Conservation (phyloP, 2,329 filamentous ascomycete genomes). For the Fusarium equiseti region DNA sequence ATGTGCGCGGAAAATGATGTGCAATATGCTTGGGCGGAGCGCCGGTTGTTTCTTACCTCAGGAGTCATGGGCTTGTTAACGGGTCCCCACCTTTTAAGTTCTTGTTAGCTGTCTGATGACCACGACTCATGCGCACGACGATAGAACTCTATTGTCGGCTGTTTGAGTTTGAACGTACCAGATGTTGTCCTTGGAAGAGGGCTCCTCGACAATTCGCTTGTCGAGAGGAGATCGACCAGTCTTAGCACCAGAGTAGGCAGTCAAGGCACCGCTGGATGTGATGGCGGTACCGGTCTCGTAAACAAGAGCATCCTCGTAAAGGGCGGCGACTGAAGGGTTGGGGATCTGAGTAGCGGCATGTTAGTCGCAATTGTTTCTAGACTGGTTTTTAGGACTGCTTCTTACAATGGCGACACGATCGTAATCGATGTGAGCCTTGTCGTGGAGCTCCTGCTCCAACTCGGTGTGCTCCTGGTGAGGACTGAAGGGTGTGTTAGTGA, state of each 20-base stretch:
- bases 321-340: slow-evolving; percentile 93
- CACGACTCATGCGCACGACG: slow-evolving; percentile 23
- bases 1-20: slow-evolving; percentile 4
- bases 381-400: neutral
- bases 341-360: slow-evolving; percentile 66
- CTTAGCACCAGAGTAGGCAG: slow-evolving; percentile 97
- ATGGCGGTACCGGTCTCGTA: slow-evolving; percentile 99
- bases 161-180: slow-evolving; percentile 67
- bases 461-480: slow-evolving; percentile 92
- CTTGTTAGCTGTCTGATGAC: slow-evolving; percentile 49
- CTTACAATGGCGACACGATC: slow-evolving; percentile 96
- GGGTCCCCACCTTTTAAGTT: slow-evolving; percentile 79
- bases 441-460: slow-evolving; percentile 95
- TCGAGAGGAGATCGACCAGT: slow-evolving; percentile 96
- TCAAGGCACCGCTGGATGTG: slow-evolving; percentile 93
- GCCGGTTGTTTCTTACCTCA: slow-evolving; percentile 71
- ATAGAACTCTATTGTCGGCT: slow-evolving; percentile 30
- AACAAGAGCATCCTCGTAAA: slow-evolving; percentile 98
- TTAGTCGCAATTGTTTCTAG: slow-evolving; percentile 17
- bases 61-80: slow-evolving; percentile 99
- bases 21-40: slow-evolving; percentile 17
- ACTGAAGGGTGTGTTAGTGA: slow-evolving; percentile 61
- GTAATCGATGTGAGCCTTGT: slow-evolving; percentile 99
- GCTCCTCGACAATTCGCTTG: slow-evolving; percentile 97
- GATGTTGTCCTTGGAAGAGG: slow-evolving; percentile 87